These are phyloP conservation scores for Ogataea pilisensis DNA, from an alignment of 805 yeast species.

Conservation along the genomic window DNA sequence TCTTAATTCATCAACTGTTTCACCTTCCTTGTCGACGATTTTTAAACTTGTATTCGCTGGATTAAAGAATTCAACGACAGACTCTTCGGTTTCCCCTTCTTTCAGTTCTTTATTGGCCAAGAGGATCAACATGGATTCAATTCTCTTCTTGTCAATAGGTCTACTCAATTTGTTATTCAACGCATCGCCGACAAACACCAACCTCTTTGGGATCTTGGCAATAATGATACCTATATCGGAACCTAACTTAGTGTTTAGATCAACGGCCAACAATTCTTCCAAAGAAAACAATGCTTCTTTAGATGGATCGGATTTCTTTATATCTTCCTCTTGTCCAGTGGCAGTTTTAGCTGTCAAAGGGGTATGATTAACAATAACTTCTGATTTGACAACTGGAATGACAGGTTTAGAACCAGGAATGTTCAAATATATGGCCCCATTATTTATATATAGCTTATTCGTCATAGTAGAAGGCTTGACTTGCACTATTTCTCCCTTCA, in stretches of 20 bases:
- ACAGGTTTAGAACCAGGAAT: conserved; percentile 27
- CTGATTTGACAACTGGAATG: conserved; percentile 29
- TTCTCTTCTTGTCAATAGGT: conserved; percentile 10
- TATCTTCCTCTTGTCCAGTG: no score
- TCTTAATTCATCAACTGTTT: conserved; percentile 12
- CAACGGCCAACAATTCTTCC: conserved; percentile 26
- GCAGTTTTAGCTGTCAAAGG: no score
- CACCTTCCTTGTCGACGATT: conserved; percentile 13
- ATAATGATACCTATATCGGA: conserved; percentile 19
- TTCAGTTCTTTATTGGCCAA: conserved; percentile 8
- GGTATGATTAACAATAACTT: no score
- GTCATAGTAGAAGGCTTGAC: conserved; percentile 84
- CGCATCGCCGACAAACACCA: conserved; percentile 25
- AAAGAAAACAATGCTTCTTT: conserved; percentile 16
- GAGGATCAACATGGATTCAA: conserved; percentile 10
- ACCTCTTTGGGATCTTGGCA: conserved; percentile 24
- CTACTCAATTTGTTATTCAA: conserved; percentile 14
- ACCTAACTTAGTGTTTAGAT: conserved; percentile 19
- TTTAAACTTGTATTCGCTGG: conserved; percentile 15
- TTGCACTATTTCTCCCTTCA: conserved; percentile 64
- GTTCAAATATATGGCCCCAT: conserved; percentile 70
- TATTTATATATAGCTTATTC: conserved; percentile 62
- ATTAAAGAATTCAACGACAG: conserved; percentile 20
- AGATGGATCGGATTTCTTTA: no score
- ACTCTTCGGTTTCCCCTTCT: conserved; percentile 11